Evolutionary conservation across 768 basidiomycete genomes (phyloP), one percentile per base, ranked within the genome.

Genomic region (Mycena rebaudengoi): DNA sequence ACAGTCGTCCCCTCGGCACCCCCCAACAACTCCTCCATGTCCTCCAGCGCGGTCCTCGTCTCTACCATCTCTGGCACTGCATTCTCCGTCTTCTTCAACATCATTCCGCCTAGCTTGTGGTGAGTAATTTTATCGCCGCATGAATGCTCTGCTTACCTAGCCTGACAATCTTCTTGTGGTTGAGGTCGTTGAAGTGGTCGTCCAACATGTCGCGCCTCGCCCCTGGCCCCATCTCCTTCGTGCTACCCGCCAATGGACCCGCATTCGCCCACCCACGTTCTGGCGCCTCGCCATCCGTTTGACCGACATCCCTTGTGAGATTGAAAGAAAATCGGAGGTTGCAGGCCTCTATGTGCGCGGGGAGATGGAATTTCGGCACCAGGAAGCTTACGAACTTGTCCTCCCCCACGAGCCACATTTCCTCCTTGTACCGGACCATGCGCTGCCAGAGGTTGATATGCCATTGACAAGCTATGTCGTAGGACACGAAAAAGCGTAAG

Each of bases 361-460:
- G 63, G 6, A 78, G 64, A 26, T 80, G 80, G 25, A 74, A 78
- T 49, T 79, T 79, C 0, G 77, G 79, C 10, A 61, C 55, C 3
- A 58, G 48, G 43, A 64, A 64, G 12, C 39, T 46, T 18, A 26
- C 13, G 32, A 26, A 37, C 25, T 32, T 28, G 16, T 30, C 6
- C 10, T n/a, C 21, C 25, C 23, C 20, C 14, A 5, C 20, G 46
- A 23, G 23, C 18, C n/a, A 21, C 21, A 70, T 8, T 29, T 14
- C 32, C 13, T 16, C 4, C 10, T 6, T 40, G 59, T 44, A 58
- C 25, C 41, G 55, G 2, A 12, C 16, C 12, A 55, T 50, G 13
- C 68, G 59, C n/a, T 57, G 52, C 10, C 20, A n/a, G 3, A 77
- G 49, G 26, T 73, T 71, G 23, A 62, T 57, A 13, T n/a, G n/a